Evolutionary conservation across 169 alveolate species (phyloP), one percentile per base, ranked within the genome.

Genomic region (Eimeria sp.): DNA sequence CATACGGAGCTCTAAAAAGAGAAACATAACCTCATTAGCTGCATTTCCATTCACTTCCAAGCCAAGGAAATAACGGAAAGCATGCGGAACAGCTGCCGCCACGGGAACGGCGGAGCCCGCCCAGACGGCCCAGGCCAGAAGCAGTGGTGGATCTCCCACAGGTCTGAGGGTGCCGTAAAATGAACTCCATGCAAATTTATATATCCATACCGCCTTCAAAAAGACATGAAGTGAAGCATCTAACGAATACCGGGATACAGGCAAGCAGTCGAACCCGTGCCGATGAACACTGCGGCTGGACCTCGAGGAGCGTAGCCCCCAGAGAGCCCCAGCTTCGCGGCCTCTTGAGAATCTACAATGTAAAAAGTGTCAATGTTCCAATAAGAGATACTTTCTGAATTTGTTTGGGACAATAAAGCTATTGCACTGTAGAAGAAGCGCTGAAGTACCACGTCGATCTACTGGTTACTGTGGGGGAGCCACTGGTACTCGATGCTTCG

Each of bases 391-490:
- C 4, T 52, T 49, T 64, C n/a, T 78, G 58, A 37, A 49, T 4
- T 27, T 49, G 33, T 30, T 13, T 78, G 23, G 37, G 60, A 4
- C 49, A 1, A 14, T 78, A 25, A 49, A 13, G 88, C 52, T 46
- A 25, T 18, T 46, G 25, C 14, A 78, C 30, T 27, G 18, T 52
- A 6, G 37, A 46, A 40, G 14, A 52, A 25, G 60, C 71, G 68
- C 54, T n/a, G 16, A 74, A 40, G 66, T 78, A 46, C 68, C 20
- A 10, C 40, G 27, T 54, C 62, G 88, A 78, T 52, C 66, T 46
- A 8, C 49, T 49, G 88, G 88, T 78, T 78, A 1, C 43, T 78
- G 88, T 78, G 88, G 88, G 88, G 88, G 88, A 78, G 88, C 88
- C 88, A 78, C 40, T 78, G 88, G 88, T 78, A 49, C 88, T 20